Percentiles rank a stretch among this genome's conserved stretches.
Evolutionary conservation across 2,329 filamentous ascomycete genomes (phyloP).

Genomic region (Fusarium torreyae): DNA sequence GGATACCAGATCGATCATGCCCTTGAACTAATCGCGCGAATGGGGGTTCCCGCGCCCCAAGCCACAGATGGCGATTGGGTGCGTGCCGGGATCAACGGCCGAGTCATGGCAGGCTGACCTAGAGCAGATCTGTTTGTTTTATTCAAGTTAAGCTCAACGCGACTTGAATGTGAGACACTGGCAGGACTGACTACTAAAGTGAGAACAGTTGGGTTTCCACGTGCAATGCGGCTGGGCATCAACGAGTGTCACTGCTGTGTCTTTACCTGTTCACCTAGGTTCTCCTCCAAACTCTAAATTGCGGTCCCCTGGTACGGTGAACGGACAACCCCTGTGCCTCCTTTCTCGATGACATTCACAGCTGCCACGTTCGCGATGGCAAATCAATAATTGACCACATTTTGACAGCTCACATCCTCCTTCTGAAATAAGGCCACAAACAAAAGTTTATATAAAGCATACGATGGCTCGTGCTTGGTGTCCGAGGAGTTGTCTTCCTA

Average conservation of each 20-base stretch:
- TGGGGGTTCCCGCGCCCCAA: conserved; percentile 3
- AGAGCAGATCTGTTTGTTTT: not conserved
- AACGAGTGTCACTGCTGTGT: not conserved
- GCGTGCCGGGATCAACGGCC: not conserved
- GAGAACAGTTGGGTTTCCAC: not conserved
- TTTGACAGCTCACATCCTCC: conserved; percentile 13
- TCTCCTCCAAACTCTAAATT: conserved; percentile 24
- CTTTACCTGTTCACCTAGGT: not conserved
- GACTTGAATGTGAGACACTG: not conserved
- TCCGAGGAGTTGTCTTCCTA: not conserved
- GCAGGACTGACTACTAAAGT: not conserved
- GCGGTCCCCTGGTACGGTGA: not conserved
- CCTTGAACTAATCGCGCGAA: not conserved
- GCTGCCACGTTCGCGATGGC: not conserved
- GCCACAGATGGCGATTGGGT: not conserved
- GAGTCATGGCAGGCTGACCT: conserved; percentile 12
- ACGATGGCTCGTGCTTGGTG: not conserved
- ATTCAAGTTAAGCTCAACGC: not conserved
- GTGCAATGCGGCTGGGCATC: not conserved
- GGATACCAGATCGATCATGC: not conserved
- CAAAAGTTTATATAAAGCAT: not conserved
- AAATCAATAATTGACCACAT: not conserved
- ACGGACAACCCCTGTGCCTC: not conserved
- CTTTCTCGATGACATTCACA: conserved; percentile 7
- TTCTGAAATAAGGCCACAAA: not conserved